Evolutionary conservation across 2,329 filamentous ascomycete species (phyloP), one percentile per base, ranked within the genome.

Genomic region (Fusarium nanum): DNA sequence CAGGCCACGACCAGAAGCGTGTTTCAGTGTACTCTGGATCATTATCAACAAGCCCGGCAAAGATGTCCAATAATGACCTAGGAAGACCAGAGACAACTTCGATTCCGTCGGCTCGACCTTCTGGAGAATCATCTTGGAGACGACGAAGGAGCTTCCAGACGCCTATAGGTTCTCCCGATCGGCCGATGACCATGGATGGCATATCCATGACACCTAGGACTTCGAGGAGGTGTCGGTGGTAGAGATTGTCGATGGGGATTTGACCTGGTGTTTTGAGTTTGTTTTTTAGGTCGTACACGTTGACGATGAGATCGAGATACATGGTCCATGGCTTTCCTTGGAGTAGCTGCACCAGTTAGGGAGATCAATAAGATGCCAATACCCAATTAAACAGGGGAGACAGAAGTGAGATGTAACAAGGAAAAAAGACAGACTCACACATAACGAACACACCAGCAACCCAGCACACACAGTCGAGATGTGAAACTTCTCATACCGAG

Each of bases 161-260:
- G 3, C 73, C 73, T 6, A 72, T 61, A 2, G 73, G 45, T 12
- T 55, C 47, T 5, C 56, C 44, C 5, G 58, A 34, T 11, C 73
- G 67, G 4, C 73, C 73, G 4, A 75, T 46, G 4, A 69, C 68
- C 56, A 69, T 48, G 11, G 61, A 71, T 0, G 73, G 71, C 1
- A 75, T 57, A 16, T 75, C 73, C 73, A 75, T 75, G 2, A 75
- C 25, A 16, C 73, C 73, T 40, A 75, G 47, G 4, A 75, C 73
- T 22, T 75, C 73, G 1, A 75, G 44, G 2, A 64, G 40, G 45
- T 75, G 73, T 0, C 50, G 66, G 7, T 61, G 67, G n/a, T 62
- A 57, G 4, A 57, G 18, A 22, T 75, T 60, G 5, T 69, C 46
- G 18, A 73, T 57, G 12, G 66, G 50, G 4, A 69, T 60, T 14